These are phyloP conservation scores for Rauvolfia tetraphylla DNA, from an alignment of 257 asterid species.

Conservation along the genomic window DNA sequence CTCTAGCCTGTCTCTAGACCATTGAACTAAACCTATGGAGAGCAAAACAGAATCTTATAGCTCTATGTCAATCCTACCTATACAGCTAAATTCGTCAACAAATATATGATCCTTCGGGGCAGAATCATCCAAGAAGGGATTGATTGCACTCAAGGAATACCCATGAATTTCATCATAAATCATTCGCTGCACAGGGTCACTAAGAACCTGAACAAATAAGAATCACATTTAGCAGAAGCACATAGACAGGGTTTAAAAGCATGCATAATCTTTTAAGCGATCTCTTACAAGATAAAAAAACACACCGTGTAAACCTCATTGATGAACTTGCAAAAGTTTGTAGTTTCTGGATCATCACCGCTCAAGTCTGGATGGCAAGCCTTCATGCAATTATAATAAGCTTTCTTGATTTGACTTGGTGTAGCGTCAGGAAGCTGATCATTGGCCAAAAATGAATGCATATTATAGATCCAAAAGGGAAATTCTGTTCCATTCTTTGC, in stretches of 20 bases:
- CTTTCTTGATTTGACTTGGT: constrained; percentile 86
- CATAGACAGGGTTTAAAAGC: not conserved
- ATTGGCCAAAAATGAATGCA: constrained; percentile 6
- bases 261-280: constrained; percentile 6
- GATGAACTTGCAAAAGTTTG: constrained; percentile 91
- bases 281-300: constrained; percentile 12
- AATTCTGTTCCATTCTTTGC: not conserved
- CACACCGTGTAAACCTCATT: constrained; percentile 87
- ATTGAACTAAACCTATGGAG: not conserved
- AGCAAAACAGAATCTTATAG: not conserved
- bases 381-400: constrained; percentile 98
- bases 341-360: constrained; percentile 84
- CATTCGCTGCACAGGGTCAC: constrained; percentile 94
- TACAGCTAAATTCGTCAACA: constrained; percentile 99
- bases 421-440: constrained; percentile 90
- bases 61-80: constrained; percentile 43
- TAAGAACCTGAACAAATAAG: constrained; percentile 65
- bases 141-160: constrained; percentile 74
- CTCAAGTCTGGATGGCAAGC: constrained; percentile 97
- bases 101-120: constrained; percentile 73
- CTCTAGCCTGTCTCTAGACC: not conserved
- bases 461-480: not conserved
- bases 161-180: constrained; percentile 97
- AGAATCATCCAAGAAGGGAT: constrained; percentile 83
- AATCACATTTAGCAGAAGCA: constrained; percentile 19